Evolutionary conservation across 1,284 basidiomycete genomes (phyloP), one percentile per base, ranked within the genome.

Genomic region (Phenoliferia sp.): DNA sequence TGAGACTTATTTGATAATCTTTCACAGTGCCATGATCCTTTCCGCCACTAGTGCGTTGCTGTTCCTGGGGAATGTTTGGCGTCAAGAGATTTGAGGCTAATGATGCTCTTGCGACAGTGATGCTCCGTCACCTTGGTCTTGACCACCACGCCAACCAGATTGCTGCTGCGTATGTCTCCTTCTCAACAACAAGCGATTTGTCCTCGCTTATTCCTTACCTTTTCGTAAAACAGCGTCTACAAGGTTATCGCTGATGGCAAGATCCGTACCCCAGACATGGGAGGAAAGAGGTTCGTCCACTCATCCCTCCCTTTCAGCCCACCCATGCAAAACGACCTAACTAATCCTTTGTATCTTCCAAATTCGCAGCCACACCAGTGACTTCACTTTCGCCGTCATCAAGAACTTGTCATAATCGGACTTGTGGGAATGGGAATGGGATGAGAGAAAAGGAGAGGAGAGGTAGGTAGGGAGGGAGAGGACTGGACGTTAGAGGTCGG

Each of bases 81-180:
- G n/a, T n/a, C n/a, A 44, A 12, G 15, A 52, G 17, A 6, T 7
- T 26, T 52, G 48, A 52, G 9, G 7, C 9, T 52, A 19, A 7
- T n/a, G n/a, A n/a, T n/a, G 6, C 5, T 26, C 19, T 26, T 7
- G 22, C 5, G 22, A 22, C 5, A 52, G 48, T 99, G 95, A 92
- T 99, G 91, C 86, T 99, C 75, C 85, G 95, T 76, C 96, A 99
- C 82, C 87, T 99, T 70, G 95, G 90, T 63, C 88, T 99, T 72
- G 93, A 97, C 81, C 83, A 88, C 76, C 89, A 97, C 78, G 96
- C 96, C 65, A 97, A 99, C 85, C 88, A 84, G 79, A 97, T 99
- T 77, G 93, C 96, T 56, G 85, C 86, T 72, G 90, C 94, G n/a
- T 56, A 16, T 31, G 54, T 28, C n/a, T 56, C 16, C 26, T 5